A percentile compares a stretch with the other conserved stretches of the same genome.
phyloP scores from a whole-genome alignment of 768 basidiomycete species.

The Lactarius psammicola region DNA sequence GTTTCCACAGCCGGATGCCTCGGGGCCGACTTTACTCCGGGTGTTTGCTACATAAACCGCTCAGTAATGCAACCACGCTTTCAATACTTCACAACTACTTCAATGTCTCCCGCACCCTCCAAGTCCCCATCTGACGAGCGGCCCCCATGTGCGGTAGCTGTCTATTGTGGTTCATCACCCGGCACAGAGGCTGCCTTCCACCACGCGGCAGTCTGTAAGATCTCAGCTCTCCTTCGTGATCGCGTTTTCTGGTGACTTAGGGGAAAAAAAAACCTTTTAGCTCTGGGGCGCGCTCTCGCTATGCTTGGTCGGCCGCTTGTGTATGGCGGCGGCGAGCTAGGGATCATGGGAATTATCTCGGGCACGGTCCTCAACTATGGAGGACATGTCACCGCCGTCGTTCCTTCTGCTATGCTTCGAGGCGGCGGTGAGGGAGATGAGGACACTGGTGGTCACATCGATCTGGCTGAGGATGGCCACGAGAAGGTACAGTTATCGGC shows the following conservation, averaged over 20 bases:
- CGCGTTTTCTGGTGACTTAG: neutral
- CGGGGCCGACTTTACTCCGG: neutral
- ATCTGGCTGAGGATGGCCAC: constrained; percentile 36
- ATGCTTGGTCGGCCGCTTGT: constrained; percentile 60
- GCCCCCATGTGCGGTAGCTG: constrained; percentile 52
- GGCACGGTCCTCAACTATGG: constrained; percentile 59
- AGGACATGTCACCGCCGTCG: constrained; percentile 73
- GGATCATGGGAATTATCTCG: constrained; percentile 86
- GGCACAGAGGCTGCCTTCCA: constrained; percentile 63
- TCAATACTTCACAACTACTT: neutral
- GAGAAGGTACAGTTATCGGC: constrained; percentile 35
- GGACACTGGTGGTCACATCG: constrained; percentile 33
- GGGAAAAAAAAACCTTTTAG: constrained; percentile 36
- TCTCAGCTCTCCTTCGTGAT: neutral
- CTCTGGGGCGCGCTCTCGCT: constrained; percentile 73
- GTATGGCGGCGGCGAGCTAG: constrained; percentile 82
- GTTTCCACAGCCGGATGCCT: neutral
- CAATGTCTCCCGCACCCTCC: neutral
- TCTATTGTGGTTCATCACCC: constrained; percentile 78
- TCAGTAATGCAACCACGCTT: neutral
- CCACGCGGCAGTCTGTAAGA: constrained; percentile 69
- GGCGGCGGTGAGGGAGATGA: constrained; percentile 64
- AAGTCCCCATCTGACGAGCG: neutral
- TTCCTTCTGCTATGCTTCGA: constrained; percentile 72
- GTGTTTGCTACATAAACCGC: neutral